phyloP scores from a whole-genome alignment of 768 basidiomycete genomes.

The Stropharia rugosoannulata region DNA sequence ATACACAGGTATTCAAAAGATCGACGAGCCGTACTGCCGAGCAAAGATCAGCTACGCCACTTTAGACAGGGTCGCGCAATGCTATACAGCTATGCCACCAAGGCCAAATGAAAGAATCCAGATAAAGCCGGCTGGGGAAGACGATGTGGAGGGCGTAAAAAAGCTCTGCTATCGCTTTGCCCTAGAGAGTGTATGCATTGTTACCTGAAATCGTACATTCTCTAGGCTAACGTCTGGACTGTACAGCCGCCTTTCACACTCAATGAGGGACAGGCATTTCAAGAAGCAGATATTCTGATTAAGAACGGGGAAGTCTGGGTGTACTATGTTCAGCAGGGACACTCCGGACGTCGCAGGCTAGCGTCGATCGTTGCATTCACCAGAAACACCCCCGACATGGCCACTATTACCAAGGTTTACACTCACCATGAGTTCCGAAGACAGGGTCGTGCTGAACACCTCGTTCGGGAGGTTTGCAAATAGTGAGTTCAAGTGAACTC shows the following conservation, averaged over 20 bases:
- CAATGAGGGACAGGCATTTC: slow-evolving; percentile 33
- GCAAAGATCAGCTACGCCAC: slow-evolving; percentile 62
- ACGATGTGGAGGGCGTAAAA: slow-evolving; percentile 40
- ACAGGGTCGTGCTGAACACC: slow-evolving; percentile 57
- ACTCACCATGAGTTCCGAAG: slow-evolving; percentile 54
- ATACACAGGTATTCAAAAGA: slow-evolving; percentile 37
- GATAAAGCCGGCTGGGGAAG: slow-evolving; percentile 39
- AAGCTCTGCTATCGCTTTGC: slow-evolving; percentile 58
- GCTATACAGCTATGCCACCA: slow-evolving; percentile 14
- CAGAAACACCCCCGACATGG: slow-evolving; percentile 52
- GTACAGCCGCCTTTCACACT: slow-evolving; percentile 59
- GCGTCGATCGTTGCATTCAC: slow-evolving; percentile 75
- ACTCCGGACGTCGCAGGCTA: slow-evolving; percentile 28
- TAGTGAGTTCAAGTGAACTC: slow-evolving; percentile 35
- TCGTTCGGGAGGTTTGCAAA: slow-evolving; percentile 57
- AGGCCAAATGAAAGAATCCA: slow-evolving; percentile 21
- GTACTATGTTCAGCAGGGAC: slow-evolving; percentile 28
- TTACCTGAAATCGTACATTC: background rate
- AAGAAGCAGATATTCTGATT: slow-evolving; percentile 55
- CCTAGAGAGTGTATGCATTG: slow-evolving; percentile 48
- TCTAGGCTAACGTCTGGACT: slow-evolving; percentile 2
- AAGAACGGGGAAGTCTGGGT: slow-evolving; percentile 55
- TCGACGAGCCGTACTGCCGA: slow-evolving; percentile 53
- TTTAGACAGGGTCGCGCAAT: slow-evolving; percentile 28
- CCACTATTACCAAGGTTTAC: slow-evolving; percentile 72